Conservation (phyloP, 2,329 filamentous ascomycete genomes). For the Claviceps maximensis region DNA sequence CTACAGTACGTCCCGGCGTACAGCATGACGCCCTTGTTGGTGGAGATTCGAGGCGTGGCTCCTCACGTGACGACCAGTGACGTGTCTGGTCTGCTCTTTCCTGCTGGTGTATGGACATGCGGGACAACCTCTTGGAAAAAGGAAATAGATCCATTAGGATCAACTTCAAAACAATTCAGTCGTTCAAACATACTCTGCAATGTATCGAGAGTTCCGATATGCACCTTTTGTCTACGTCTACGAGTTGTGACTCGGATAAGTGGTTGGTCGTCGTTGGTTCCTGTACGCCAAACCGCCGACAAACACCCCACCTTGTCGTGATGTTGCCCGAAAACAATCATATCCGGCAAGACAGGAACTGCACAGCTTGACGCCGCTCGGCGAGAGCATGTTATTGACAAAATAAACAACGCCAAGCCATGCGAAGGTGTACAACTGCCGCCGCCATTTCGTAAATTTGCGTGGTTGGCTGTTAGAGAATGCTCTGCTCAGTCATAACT, state of each 20-base stretch:
- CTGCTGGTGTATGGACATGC: neutral
- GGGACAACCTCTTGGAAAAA: neutral
- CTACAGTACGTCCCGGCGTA: neutral
- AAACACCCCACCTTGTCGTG: too few relatives aligned
- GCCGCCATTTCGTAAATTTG: neutral
- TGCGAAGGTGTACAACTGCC: neutral
- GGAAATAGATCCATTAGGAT: neutral
- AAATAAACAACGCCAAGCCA: neutral
- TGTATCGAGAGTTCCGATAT: too few relatives aligned
- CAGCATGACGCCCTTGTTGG: neutral
- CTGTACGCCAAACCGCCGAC: too few relatives aligned
- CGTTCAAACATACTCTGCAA: too few relatives aligned
- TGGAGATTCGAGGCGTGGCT: neutral
- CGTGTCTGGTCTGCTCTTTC: neutral
- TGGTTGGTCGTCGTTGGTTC: too few relatives aligned
- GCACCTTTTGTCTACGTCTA: too few relatives aligned
- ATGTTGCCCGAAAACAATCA: too few relatives aligned
- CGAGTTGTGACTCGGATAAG: too few relatives aligned
- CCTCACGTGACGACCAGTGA: constrained; percentile 1
- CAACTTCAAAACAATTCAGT: neutral
- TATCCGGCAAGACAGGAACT: too few relatives aligned
- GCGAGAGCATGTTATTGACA: too few relatives aligned
- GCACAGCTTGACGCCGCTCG: too few relatives aligned
- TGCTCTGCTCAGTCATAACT: neutral
- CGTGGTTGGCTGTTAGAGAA: neutral